These are phyloP conservation scores for Paraurostyla sp. DNA, from an alignment of 73 alveolate species.

Conservation along the genomic window DNA sequence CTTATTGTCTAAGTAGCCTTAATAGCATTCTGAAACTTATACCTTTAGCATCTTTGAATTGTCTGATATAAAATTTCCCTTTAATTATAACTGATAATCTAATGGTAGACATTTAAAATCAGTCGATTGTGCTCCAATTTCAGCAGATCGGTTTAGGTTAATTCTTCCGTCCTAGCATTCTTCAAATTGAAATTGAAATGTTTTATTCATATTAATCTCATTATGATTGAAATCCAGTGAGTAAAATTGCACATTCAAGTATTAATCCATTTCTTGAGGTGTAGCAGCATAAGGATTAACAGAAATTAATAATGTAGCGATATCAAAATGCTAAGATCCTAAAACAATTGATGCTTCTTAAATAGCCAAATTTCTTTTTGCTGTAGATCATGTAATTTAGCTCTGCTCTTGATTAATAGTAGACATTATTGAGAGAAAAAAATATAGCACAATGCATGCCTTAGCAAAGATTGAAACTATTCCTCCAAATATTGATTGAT, in stretches of 20 bases:
- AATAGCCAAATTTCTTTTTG: neutral
- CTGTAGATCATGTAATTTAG: neutral
- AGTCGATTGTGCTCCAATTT: too few species aligned
- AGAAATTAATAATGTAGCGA: neutral
- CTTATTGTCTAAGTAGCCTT: neutral
- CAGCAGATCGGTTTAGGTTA: too few species aligned
- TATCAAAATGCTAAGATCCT: neutral
- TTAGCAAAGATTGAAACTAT: neutral
- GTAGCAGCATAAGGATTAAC: too few species aligned
- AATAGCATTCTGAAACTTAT: neutral
- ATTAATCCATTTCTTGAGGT: too few species aligned
- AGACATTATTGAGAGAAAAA: neutral
- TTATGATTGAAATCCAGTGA: too few species aligned
- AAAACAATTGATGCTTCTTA: neutral
- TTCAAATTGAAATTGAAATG: too few species aligned
- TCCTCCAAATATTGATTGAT: conserved; percentile 22
- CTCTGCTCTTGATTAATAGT: neutral
- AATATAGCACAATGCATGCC: neutral
- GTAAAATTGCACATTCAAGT: too few species aligned
- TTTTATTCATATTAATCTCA: too few species aligned
- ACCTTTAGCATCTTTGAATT: neutral
- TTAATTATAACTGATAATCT: neutral
- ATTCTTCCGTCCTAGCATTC: too few species aligned
- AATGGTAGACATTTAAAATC: neutral
- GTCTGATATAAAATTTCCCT: neutral